phyloP scores from a whole-genome alignment of 164 flowering plant genomes.

The Amborella trichopoda region DNA sequence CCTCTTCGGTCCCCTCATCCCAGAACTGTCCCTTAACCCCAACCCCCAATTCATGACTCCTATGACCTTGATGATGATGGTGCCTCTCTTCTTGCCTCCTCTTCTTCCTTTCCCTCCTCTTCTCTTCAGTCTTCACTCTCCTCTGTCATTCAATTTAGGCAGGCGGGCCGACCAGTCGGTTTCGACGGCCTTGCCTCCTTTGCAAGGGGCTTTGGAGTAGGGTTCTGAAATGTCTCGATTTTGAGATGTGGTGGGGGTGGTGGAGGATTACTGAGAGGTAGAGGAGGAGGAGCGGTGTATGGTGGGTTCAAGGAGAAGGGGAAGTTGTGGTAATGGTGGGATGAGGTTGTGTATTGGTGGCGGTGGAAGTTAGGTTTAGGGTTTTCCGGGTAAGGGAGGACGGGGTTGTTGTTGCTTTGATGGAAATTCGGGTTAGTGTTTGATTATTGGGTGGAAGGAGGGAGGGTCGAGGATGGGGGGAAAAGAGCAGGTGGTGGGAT shows the following conservation, averaged over 20 bases:
- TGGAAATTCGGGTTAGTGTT: conserved; percentile 13
- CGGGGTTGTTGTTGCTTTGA: conserved; percentile 20
- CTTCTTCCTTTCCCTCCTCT: conserved; percentile 77
- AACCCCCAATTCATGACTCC: conserved; percentile 46
- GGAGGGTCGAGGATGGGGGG: conserved; percentile 20
- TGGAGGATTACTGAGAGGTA: conserved; percentile 20
- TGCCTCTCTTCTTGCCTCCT: conserved; percentile 76
- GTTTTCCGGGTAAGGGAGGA: conserved; percentile 9
- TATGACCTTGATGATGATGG: too few species aligned
- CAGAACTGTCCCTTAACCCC: conserved; percentile 55
- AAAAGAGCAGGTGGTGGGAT: conserved; percentile 40
- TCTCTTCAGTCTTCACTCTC: conserved; percentile 85
- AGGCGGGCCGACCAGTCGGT: too few species aligned
- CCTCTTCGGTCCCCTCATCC: conserved; percentile 64
- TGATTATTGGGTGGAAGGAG: conserved; percentile 18
- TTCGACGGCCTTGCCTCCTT: conserved; percentile 12
- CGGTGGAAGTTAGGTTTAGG: background rate
- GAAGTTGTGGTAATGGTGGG: background rate
- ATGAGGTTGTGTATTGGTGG: background rate
- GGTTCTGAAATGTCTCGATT: conserved; percentile 32
- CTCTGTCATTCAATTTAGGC: conserved; percentile 10
- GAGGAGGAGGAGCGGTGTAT: conserved; percentile 14
- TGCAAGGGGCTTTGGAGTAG: conserved; percentile 17
- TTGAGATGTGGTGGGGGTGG: conserved; percentile 27
- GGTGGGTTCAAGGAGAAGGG: conserved; percentile 2